Evolutionary conservation across 441 rosid genomes (phyloP).

Genomic region (Gossypium lobatum): DNA sequence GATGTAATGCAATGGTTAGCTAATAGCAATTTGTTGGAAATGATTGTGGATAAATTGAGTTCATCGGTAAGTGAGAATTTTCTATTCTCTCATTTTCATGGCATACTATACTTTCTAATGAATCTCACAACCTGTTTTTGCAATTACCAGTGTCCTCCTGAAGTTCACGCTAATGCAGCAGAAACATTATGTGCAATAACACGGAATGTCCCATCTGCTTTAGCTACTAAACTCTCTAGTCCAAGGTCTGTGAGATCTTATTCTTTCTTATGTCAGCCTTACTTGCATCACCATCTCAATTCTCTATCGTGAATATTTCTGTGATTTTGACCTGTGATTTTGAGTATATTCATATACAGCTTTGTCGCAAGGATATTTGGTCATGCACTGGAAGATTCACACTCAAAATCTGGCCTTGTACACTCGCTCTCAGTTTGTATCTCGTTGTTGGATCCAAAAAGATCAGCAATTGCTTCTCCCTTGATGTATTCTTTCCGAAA

Average conservation of each 20-base stretch:
- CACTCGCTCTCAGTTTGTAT: conserved; percentile 93
- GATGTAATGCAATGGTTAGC: conserved; percentile 99
- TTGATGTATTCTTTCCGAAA: conserved; percentile 78
- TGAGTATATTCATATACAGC: conserved; percentile 38
- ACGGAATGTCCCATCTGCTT: conserved; percentile 80
- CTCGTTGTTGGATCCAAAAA: conserved; percentile 87
- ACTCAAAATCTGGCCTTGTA: conserved; percentile 87
- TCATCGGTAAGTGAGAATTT: conserved; percentile 60
- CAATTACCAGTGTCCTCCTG: conserved; percentile 62
- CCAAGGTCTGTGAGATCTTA: conserved; percentile 49
- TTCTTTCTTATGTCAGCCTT: conserved; percentile 8
- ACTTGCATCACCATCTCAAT: neutral
- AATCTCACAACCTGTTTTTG: conserved; percentile 22
- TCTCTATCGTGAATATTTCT: neutral
- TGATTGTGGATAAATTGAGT: conserved; percentile 87
- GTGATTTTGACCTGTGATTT: conserved; percentile 4
- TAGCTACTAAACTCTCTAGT: conserved; percentile 85
- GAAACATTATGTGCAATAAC: conserved; percentile 92
- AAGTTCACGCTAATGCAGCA: conserved; percentile 92
- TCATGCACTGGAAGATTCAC: conserved; percentile 89
- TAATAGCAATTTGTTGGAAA: conserved; percentile 81
- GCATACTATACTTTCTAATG: neutral
- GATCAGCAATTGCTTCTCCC: conserved; percentile 63
- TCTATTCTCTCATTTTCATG: neutral
- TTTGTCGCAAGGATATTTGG: conserved; percentile 81